phyloP scores from a whole-genome alignment of 2,329 filamentous ascomycete genomes.

The Colletotrichum aenigma region DNA sequence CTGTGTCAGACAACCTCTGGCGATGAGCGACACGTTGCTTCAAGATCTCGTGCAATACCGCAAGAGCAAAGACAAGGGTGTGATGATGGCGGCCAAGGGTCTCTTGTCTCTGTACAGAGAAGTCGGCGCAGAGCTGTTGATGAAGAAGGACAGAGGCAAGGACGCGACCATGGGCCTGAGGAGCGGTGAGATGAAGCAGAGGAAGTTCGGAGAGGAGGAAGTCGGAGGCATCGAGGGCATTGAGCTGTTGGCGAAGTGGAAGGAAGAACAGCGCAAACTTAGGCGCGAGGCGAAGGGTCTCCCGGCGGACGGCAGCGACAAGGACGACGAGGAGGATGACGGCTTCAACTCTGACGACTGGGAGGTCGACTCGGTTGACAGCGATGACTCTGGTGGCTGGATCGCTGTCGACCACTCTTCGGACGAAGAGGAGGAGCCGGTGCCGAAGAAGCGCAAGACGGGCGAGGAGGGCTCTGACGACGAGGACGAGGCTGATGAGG shows the following conservation, averaged over 20 bases:
- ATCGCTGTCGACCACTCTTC: slow-evolving; percentile 88
- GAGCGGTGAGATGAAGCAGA: slow-evolving; percentile 75
- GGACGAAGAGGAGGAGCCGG: slow-evolving; percentile 77
- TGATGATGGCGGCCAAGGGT: slow-evolving; percentile 98
- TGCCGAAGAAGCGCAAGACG: slow-evolving; percentile 49
- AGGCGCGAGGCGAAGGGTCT: slow-evolving; percentile 74
- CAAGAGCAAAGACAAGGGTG: slow-evolving; percentile 97
- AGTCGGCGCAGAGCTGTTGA: slow-evolving; percentile 85
- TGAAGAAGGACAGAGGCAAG: slow-evolving; percentile 90
- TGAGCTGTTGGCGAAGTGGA: slow-evolving; percentile 90
- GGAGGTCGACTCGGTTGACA: slow-evolving; percentile 65
- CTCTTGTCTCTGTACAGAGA: slow-evolving; percentile 90
- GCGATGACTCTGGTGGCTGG: slow-evolving; percentile 83
- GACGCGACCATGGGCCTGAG: slow-evolving; percentile 84
- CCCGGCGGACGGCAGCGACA: slow-evolving; percentile 65
- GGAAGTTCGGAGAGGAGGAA: slow-evolving; percentile 82
- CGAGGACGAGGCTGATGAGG: slow-evolving; percentile 40
- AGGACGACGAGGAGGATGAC: slow-evolving; percentile 66
- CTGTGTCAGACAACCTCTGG: slow-evolving; percentile 89
- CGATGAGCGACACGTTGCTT: slow-evolving; percentile 93
- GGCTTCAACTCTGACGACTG: slow-evolving; percentile 60
- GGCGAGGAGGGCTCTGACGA: slow-evolving; percentile 20
- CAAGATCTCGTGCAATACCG: slow-evolving; percentile 96
- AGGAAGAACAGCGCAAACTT: slow-evolving; percentile 82
- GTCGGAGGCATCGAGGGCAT: slow-evolving; percentile 87